Percentiles rank a stretch among this genome's conserved stretches.
These are phyloP conservation scores for Gynostemma pentaphyllum DNA, from an alignment of 306 rosid species.

Conservation along the genomic window DNA sequence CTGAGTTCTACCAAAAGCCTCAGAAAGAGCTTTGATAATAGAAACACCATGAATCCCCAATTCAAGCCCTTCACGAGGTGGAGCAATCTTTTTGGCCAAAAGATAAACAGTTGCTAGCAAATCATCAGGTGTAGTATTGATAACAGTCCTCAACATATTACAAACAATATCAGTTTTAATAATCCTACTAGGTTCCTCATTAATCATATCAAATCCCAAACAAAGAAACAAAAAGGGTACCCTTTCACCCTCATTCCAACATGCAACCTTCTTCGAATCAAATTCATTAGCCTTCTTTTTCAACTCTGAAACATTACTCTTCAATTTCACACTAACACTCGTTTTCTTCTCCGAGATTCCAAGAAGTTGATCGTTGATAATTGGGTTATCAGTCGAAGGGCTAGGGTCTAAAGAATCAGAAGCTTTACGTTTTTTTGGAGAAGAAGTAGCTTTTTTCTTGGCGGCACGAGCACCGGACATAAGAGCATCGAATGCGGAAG, in stretches of 20 bases:
- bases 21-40: slow-evolving; percentile 70
- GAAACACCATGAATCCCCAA: slow-evolving; percentile 84
- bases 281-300: slow-evolving; percentile 56
- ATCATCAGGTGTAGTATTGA: slow-evolving; percentile 58
- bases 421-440: slow-evolving; percentile 55
- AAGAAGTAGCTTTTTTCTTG: slow-evolving; percentile 41
- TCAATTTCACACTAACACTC: slow-evolving; percentile 26
- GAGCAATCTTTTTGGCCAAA: slow-evolving; percentile 55
- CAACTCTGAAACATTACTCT: slow-evolving; percentile 28
- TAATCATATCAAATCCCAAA: slow-evolving; percentile 53
- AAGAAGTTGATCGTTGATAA: background rate
- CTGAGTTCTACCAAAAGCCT: slow-evolving; percentile 68
- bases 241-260: slow-evolving; percentile 57
- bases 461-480: slow-evolving; percentile 75
- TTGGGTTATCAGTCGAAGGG: background rate
- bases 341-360: no score
- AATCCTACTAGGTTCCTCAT: slow-evolving; percentile 44
- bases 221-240: slow-evolving; percentile 55
- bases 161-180: slow-evolving; percentile 69
- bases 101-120: slow-evolving; percentile 53
- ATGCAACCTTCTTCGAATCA: slow-evolving; percentile 30
- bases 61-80: slow-evolving; percentile 64
- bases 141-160: slow-evolving; percentile 70
- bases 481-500: slow-evolving; percentile 67
- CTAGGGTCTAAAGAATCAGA: slow-evolving; percentile 14